phyloP scores from a whole-genome alignment of 441 rosid genomes.

The Geranium incanum region DNA sequence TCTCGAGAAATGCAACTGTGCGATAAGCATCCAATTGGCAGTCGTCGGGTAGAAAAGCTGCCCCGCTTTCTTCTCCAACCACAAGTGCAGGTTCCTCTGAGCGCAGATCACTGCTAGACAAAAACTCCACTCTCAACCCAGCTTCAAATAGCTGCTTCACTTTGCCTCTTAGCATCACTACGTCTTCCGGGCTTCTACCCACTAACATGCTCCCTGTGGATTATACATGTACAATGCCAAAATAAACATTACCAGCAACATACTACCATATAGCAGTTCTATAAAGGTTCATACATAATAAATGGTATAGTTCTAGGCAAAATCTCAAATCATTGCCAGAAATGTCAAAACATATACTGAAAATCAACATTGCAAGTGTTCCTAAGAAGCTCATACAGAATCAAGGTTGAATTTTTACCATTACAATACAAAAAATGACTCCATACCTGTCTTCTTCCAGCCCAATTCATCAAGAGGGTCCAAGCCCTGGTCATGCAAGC shows the following conservation, averaged over 20 bases:
- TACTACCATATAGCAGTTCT: neutral
- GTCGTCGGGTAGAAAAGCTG: constrained; percentile 72
- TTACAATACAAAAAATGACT: neutral
- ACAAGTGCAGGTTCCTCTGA: constrained; percentile 49
- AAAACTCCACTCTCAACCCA: constrained; percentile 55
- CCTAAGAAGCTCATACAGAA: constrained; percentile 1
- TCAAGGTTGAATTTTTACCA: neutral
- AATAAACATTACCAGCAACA: neutral
- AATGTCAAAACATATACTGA: neutral
- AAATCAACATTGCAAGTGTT: neutral
- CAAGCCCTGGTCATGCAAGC: constrained; percentile 44
- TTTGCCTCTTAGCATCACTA: constrained; percentile 40
- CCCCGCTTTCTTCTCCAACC: constrained; percentile 52
- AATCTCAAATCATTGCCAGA: neutral
- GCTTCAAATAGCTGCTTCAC: constrained; percentile 63
- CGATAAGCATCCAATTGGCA: constrained; percentile 76
- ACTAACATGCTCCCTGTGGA: constrained; percentile 45
- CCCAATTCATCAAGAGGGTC: constrained; percentile 60
- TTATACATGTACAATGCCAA: neutral
- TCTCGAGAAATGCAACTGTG: constrained; percentile 59
- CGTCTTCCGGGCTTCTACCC: constrained; percentile 52
- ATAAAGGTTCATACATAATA: neutral
- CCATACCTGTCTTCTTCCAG: constrained; percentile 69
- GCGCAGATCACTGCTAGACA: constrained; percentile 49
- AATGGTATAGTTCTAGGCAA: neutral